These are phyloP conservation scores for Saraca asoca DNA, from an alignment of 331 rosid species.

Conservation along the genomic window DNA sequence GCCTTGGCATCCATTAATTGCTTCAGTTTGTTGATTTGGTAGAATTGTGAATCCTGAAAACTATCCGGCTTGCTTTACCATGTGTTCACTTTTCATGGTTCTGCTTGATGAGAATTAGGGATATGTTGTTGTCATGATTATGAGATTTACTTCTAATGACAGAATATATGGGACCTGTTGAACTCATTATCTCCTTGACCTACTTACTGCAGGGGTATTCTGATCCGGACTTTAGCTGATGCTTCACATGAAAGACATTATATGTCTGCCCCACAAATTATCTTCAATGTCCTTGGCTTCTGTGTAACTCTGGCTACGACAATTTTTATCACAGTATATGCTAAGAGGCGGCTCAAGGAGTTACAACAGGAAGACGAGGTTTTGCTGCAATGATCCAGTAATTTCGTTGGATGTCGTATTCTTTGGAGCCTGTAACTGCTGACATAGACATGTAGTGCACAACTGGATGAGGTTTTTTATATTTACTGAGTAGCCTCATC, in stretches of 20 bases:
- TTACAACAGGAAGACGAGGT: slow-evolving; percentile 59
- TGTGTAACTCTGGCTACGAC: slow-evolving; percentile 56
- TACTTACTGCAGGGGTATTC: slow-evolving; percentile 66
- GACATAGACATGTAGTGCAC: slow-evolving; percentile 14
- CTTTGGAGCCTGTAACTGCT: slow-evolving; percentile 29
- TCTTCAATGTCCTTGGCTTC: slow-evolving; percentile 60
- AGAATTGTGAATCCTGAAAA: slow-evolving; percentile 15
- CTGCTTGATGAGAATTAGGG: too few relatives aligned
- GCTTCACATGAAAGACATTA: slow-evolving; percentile 53
- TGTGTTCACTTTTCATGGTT: slow-evolving; percentile 17
- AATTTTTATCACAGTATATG: slow-evolving; percentile 64
- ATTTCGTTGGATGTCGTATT: slow-evolving; percentile 34
- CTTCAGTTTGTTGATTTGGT: slow-evolving; percentile 7
- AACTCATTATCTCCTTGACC: slow-evolving; percentile 21
- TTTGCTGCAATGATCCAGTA: slow-evolving; percentile 50
- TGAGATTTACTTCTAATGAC: neutral
- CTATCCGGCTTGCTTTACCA: slow-evolving; percentile 15
- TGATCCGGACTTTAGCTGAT: slow-evolving; percentile 71
- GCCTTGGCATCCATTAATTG: slow-evolving; percentile 6
- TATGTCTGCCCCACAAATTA: slow-evolving; percentile 62
- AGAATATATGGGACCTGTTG: slow-evolving; percentile 18
- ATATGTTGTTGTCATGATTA: slow-evolving; percentile 21
- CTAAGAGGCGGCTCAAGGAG: slow-evolving; percentile 65
- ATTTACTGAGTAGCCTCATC: slow-evolving; percentile 37
- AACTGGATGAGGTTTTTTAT: slow-evolving; percentile 48